Base-by-base conservation (phyloP, 495 filamentous ascomycete genomes). In the Bombardia bombarda region DNA sequence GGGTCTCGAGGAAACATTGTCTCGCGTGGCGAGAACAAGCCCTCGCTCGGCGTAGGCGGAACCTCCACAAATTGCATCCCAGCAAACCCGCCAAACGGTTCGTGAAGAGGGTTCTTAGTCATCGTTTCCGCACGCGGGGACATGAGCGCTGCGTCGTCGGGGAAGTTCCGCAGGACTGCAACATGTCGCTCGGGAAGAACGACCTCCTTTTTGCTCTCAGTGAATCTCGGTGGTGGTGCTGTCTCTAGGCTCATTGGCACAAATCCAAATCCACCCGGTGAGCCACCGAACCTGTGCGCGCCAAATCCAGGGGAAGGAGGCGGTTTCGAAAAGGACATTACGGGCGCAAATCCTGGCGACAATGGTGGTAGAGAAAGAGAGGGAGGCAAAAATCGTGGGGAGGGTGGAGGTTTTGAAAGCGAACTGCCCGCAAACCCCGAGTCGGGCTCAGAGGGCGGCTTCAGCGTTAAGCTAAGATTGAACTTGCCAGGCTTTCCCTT, bases 101-200 rank as follows among this genome's bases (percentile, higher is more conserved):
- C 61, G 35, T 65, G 66, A 10, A 77, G 42, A 1, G 74, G 73
- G 44, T 78, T 78, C 42, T 60, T 68, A 2, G 70, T 74, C 70
- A 78, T 75, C 13, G 66, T 68, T 41, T 71, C 66, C 10, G 58
- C 60, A 14, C 72, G 65, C 4, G 74, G 74, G 8, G 74, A 78
- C 63, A 76, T 60, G 2, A 74, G 51, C 4, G 62, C 65, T 17
- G 56, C 57, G 10, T 71, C 68, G 13, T 65, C 61, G 7, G 61
- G 59, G 32, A 57, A 52, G 13, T 40, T 46, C 6, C 55, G 50
- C 24, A 61, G 44, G 25, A 66, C 43, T 6, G 58, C 24, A 7
- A 69, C 39, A 1, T 53, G 59, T 25, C 53, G 47, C 14, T 61
- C 58, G 14, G 46, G 46, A n/a, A n/a, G n/a, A 28, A 40, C 35